Evolutionary conservation across 352 stramenopile species (phyloP), one percentile per base, ranked within the genome.

Genomic region (Saprolegnia diclina): DNA sequence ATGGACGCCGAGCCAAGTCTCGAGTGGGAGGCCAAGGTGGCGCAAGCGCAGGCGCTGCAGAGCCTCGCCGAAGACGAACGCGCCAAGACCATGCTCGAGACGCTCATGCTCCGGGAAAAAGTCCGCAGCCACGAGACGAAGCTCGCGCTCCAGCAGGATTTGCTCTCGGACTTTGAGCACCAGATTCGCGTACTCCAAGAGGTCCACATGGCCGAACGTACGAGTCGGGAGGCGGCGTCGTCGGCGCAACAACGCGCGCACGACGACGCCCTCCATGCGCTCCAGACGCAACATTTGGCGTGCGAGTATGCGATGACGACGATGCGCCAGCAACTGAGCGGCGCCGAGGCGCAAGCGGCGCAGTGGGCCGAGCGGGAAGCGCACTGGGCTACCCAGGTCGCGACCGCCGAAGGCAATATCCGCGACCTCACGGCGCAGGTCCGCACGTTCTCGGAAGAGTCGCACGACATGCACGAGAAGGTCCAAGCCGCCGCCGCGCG

Each of bases 31-130:
- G 52, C 52, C 13, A 16, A 59, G 35, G 13, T 59, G 16, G 24
- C 52, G 3, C 52, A 59, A 11, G 52, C 52, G 13, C 52, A 59
- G 13, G 52, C 52, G 21, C 63, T 61, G 38, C 42, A 61, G 37
- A 46, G 29, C 1, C 18, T 69, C 29, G 6, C 13, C 26, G 63
- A 61, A 18, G 29, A 57, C 13, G 54, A 69, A 9, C 35, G 2
- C 7, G 52, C 52, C 2, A 59, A 59, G 52, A 59, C 2, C 35
- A 21, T 11, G 35, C 52, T 59, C 13, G 52, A 59, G 13, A 24
- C 52, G 35, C 52, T 42, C 11, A 14, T 14, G 35, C 35, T 59
- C 11, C 52, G 52, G 3, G 52, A 59, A 9, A 59, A 40, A 9
- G 13, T 59, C 3, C 52, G 19, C 11, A 59, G 35, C 35, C 52